Base-by-base conservation (phyloP, 2,329 filamentous ascomycete genomes). In the Hypoxylon sp. region DNA sequence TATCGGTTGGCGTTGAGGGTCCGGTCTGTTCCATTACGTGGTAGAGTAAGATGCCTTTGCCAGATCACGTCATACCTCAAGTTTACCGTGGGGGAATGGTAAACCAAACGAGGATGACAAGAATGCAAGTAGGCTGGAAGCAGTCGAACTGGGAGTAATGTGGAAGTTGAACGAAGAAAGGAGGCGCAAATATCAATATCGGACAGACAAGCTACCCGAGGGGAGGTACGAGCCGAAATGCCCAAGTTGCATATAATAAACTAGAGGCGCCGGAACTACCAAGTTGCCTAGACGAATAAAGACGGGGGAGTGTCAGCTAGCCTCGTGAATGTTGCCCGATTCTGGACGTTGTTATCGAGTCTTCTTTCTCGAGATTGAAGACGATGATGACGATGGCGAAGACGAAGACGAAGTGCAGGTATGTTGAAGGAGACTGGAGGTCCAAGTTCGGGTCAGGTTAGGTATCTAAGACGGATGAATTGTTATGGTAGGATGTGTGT, bases 21-120 rank as follows among this genome's bases (percentile, higher is more conserved):
- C 65, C 69, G 59, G 69, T 80, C 80, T 82, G 79, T 85, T 86
- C 84, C 85, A 87, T 87, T 79, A 83, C 83, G 83, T 80, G 79
- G 75, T 77, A 75, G 75, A 72, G 65, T 71, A 62, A 69, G 74
- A 76, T 74, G 79, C 78, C 73, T 73, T 70, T 66, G 62, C 68
- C 65, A 65, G 68, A 75, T 77, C 76, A 79, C 78, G 77, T 77
- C 80, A 80, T 80, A 69, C 74, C 79, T 78, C 75, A 69, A 75
- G 66, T 71, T 74, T 73, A 75, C 74, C 74, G 64, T 53, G 41
- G 53, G 41, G 43, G 25, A 38, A 28, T 65, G 75, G 73, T 69
- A 73, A 75, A 73, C 65, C 65, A 67, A 68, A 72, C 70, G 73
- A 73, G 73, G 70, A 73, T 69, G 68, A 76, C 73, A 68, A 68